Evolutionary conservation across 441 rosid species (phyloP).

Genomic region (Pelargonium citronellum): DNA sequence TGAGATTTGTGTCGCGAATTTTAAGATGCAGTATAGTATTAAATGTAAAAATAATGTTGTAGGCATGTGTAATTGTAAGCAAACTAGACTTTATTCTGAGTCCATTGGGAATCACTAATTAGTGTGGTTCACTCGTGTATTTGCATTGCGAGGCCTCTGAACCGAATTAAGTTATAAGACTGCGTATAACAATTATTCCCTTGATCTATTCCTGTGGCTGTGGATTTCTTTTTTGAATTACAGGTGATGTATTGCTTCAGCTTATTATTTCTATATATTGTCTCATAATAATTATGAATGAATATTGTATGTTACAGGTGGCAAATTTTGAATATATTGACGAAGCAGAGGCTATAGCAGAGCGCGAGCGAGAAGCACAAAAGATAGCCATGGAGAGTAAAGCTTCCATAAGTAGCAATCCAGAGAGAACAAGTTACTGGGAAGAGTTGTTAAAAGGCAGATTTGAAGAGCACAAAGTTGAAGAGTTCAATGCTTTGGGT

Average conservation of each 20-base stretch:
- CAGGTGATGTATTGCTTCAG: background rate
- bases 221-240: background rate
- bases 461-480: constrained; percentile 69
- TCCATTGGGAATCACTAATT: background rate
- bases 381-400: constrained; percentile 53
- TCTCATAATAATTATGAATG: constrained; percentile 11
- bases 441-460: constrained; percentile 82
- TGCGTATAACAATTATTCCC: background rate
- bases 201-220: background rate
- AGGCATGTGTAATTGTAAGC: no score
- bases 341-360: constrained; percentile 66
- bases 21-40: background rate
- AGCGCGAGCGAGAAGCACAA: constrained; percentile 42
- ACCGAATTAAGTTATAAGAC: background rate
- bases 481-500: constrained; percentile 75
- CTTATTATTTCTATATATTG: constrained; percentile 6
- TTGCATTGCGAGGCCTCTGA: background rate
- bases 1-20: no score
- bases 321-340: constrained; percentile 96
- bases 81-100: background rate
- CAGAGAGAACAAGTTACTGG: constrained; percentile 80
- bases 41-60: background rate
- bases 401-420: constrained; percentile 30
- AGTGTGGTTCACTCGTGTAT: background rate
- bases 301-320: constrained; percentile 46